These are phyloP conservation scores for Calonectria fujianensis DNA, from an alignment of 2,329 filamentous ascomycete species.

Conservation along the genomic window DNA sequence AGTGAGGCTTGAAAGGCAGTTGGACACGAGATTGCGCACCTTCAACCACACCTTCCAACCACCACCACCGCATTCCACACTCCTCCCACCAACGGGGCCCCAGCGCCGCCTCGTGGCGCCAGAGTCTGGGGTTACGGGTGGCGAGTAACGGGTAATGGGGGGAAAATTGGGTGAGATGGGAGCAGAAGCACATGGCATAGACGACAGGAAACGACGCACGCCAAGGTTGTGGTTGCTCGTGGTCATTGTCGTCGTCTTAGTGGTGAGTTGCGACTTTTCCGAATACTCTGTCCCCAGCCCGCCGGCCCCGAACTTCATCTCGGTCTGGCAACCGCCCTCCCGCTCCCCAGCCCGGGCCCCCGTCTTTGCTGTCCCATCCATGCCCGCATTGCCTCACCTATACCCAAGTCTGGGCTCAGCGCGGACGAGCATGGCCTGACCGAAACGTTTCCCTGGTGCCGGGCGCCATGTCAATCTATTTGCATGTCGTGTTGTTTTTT, in stretches of 20 bases:
- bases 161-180: constrained; percentile 26
- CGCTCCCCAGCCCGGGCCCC: constrained; percentile 41
- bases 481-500: constrained; percentile 1
- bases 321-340: constrained; percentile 48
- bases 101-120: constrained; percentile 29
- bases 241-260: constrained; percentile 45
- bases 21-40: constrained; percentile 29
- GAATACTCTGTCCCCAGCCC: constrained; percentile 41
- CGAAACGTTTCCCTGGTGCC: constrained; percentile 42
- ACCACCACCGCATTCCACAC: constrained; percentile 19
- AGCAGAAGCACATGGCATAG: constrained; percentile 38
- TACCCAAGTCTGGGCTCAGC: constrained; percentile 49
- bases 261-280: constrained; percentile 47
- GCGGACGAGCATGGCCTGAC: constrained; percentile 50
- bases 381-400: constrained; percentile 44
- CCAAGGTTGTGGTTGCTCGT: constrained; percentile 33
- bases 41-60: constrained; percentile 6
- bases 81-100: constrained; percentile 14
- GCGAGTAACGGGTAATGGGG: constrained; percentile 16
- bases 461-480: constrained; percentile 24
- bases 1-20: constrained; percentile 27
- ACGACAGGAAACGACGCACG: constrained; percentile 37
- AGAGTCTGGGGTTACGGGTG: constrained; percentile 36
- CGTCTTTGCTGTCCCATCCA: constrained; percentile 39
- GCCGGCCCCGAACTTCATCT: constrained; percentile 38